Conservation (phyloP, 805 yeast species). For the Hanseniaspora vineae region DNA sequence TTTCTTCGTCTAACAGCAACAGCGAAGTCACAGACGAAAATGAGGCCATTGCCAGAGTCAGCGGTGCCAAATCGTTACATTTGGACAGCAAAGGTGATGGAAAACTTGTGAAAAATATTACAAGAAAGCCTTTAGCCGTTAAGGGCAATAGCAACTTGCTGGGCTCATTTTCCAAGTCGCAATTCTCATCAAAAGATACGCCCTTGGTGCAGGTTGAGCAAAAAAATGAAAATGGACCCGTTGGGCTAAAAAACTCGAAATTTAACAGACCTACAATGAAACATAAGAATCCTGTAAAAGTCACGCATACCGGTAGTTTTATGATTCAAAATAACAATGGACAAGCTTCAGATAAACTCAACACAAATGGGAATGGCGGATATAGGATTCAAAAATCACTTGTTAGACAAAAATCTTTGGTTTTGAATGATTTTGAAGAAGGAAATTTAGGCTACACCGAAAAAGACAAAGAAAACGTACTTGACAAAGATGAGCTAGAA, state of each 20-base stretch:
- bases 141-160: not conserved
- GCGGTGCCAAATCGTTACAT: not conserved
- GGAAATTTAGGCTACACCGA: not conserved
- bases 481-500: not conserved
- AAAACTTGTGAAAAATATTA: too few species aligned
- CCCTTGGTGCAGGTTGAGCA: not conserved
- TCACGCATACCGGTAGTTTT: constrained; percentile 7
- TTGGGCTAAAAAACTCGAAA: not conserved
- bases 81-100: too few species aligned
- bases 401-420: constrained; percentile 17
- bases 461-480: not conserved
- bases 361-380: constrained; percentile 1
- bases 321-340: constrained; percentile 1
- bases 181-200: too few species aligned
- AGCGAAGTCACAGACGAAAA: not conserved
- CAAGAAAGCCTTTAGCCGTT: constrained; percentile 1
- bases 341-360: not conserved
- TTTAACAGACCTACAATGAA: not conserved
- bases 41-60: not conserved
- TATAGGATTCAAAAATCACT: constrained; percentile 8
- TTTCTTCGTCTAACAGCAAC: not conserved
- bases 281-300: constrained; percentile 3
- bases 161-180: too few species aligned
- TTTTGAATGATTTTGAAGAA: constrained; percentile 17
- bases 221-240: not conserved